A percentile compares a stretch with the other conserved stretches of the same genome.
phyloP scores from a whole-genome alignment of 257 asterid species.

The Cynanchum wilfordii region DNA sequence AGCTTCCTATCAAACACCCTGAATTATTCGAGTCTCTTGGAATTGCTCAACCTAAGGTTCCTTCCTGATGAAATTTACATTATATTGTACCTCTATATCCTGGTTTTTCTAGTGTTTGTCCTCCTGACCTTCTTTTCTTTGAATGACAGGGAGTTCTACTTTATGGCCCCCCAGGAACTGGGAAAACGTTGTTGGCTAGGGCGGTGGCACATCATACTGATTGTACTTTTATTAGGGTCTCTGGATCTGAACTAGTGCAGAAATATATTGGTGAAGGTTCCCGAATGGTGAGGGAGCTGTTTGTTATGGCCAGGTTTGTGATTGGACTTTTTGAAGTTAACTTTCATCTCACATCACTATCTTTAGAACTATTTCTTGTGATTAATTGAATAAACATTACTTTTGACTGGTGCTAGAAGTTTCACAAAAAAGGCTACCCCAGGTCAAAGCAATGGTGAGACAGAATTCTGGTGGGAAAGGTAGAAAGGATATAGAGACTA shows the following conservation, averaged over 20 bases:
- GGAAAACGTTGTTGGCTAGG: slow-evolving; percentile 62
- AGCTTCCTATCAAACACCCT: slow-evolving; percentile 71
- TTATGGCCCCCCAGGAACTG: slow-evolving; percentile 74
- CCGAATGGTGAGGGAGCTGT: slow-evolving; percentile 90
- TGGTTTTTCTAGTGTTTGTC: neutral
- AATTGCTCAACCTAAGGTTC: slow-evolving; percentile 82
- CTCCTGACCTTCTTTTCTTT: neutral
- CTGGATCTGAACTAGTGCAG: slow-evolving; percentile 66
- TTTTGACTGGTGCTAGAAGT: neutral
- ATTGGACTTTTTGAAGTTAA: neutral
- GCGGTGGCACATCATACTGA: slow-evolving; percentile 76
- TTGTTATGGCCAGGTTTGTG: slow-evolving; percentile 84
- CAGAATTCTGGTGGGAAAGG: neutral
- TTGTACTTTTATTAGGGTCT: slow-evolving; percentile 63
- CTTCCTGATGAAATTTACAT: neutral
- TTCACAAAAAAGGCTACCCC: neutral
- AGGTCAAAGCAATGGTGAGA: neutral
- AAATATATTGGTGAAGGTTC: slow-evolving; percentile 80
- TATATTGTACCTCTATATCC: neutral
- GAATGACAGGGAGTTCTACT: slow-evolving; percentile 54
- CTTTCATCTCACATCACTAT: neutral
- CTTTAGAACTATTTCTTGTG: neutral
- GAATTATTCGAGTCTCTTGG: slow-evolving; percentile 70
- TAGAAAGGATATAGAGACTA: no score
- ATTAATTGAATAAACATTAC: neutral